phyloP scores from a whole-genome alignment of 768 basidiomycete species.

The Suillus bovinus region DNA sequence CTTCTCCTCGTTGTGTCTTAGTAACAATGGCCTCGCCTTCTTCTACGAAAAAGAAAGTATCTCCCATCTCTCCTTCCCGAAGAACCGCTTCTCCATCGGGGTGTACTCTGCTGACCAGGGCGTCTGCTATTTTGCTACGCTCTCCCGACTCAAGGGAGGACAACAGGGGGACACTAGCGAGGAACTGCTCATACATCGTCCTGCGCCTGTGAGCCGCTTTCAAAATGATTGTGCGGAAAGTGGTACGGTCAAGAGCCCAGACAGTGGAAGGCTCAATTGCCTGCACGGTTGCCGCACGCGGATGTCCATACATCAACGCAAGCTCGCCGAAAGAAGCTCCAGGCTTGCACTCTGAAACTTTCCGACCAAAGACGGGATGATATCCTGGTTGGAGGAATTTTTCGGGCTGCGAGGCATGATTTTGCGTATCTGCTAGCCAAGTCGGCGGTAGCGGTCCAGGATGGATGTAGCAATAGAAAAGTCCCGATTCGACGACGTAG shows the following conservation, averaged over 20 bases:
- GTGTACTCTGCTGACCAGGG: slow-evolving; percentile 81
- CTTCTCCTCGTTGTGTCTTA: slow-evolving; percentile 63
- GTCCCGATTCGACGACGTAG: slow-evolving; percentile 92
- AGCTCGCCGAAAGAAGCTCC: slow-evolving; percentile 94
- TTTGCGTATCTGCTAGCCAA: slow-evolving; percentile 48
- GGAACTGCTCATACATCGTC: slow-evolving; percentile 96
- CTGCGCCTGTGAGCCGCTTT: slow-evolving; percentile 89
- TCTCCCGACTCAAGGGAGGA: slow-evolving; percentile 85
- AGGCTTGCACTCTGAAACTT: slow-evolving; percentile 82
- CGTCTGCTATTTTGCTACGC: slow-evolving; percentile 96
- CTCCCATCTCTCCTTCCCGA: slow-evolving; percentile 90
- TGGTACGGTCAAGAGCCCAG: slow-evolving; percentile 96
- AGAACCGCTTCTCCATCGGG: slow-evolving; percentile 87
- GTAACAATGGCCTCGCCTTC: slow-evolving; percentile 89
- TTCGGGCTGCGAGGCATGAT: slow-evolving; percentile 43
- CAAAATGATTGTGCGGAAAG: slow-evolving; percentile 96
- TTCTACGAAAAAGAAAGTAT: slow-evolving; percentile 97
- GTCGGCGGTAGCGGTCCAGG: slow-evolving; percentile 63
- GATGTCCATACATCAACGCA: slow-evolving; percentile 97
- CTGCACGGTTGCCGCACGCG: slow-evolving; percentile 91
- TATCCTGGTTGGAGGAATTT: slow-evolving; percentile 64
- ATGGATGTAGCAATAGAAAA: slow-evolving; percentile 80
- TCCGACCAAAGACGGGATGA: slow-evolving; percentile 72
- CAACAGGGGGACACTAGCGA: slow-evolving; percentile 87
- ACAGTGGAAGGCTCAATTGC: slow-evolving; percentile 80